Conservation (phyloP, 306 rosid genomes). For the Trifolium pratense region DNA sequence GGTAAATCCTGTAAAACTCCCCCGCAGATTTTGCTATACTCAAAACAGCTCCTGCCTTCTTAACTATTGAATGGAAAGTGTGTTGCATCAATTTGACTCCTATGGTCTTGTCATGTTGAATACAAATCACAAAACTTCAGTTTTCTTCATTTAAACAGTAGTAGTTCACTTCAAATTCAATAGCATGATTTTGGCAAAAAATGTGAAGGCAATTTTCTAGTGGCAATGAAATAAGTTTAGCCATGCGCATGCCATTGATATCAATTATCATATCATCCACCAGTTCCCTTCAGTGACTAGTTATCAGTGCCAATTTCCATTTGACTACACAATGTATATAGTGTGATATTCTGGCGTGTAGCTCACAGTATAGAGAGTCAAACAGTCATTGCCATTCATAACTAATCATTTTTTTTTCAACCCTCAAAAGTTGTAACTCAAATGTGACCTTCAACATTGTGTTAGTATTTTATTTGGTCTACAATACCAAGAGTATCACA, state of each 20-base stretch:
- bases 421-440: slow-evolving; percentile 9
- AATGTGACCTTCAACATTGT: background rate
- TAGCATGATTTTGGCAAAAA: slow-evolving; percentile 38
- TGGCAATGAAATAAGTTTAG: background rate
- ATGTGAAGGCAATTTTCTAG: slow-evolving; percentile 18
- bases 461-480: too few relatives aligned
- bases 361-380: slow-evolving; percentile 22
- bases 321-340: slow-evolving; percentile 22
- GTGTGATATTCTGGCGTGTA: background rate
- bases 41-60: slow-evolving; percentile 38
- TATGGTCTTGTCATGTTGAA: slow-evolving; percentile 45
- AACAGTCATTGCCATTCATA: slow-evolving; percentile 21
- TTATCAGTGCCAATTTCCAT: slow-evolving; percentile 35
- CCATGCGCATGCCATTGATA: background rate
- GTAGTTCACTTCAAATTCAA: slow-evolving; percentile 15
- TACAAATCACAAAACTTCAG: slow-evolving; percentile 8
- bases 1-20: slow-evolving; percentile 19
- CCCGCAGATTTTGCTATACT: slow-evolving; percentile 35
- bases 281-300: slow-evolving; percentile 46
- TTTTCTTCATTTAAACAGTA: slow-evolving; percentile 36
- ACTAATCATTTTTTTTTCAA: background rate
- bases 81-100: slow-evolving; percentile 48
- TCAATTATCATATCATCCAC: slow-evolving; percentile 10
- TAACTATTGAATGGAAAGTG: slow-evolving; percentile 37
- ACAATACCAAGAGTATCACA: too few relatives aligned